Evolutionary conservation across 2,329 filamentous ascomycete genomes (phyloP).

Genomic region (Arachnomyces sp.): DNA sequence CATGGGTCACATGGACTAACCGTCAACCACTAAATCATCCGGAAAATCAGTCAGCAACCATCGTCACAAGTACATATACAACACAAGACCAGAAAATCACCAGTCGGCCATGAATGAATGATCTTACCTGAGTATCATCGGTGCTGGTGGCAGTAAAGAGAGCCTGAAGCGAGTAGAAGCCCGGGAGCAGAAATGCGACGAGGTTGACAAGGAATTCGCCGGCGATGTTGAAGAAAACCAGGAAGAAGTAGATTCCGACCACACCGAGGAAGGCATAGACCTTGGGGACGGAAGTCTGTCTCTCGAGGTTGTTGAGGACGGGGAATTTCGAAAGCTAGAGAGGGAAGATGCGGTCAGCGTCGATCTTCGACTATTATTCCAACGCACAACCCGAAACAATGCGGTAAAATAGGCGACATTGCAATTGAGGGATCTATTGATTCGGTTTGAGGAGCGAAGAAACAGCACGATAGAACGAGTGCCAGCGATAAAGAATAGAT

Average conservation of each 20-base stretch:
- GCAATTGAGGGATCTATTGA: not conserved
- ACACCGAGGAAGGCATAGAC: conserved; percentile 59
- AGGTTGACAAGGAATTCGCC: conserved; percentile 61
- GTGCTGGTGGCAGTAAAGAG: conserved; percentile 52
- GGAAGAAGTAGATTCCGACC: conserved; percentile 59
- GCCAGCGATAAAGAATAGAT: conserved; percentile 2
- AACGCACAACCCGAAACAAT: not conserved
- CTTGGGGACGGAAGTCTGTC: conserved; percentile 60
- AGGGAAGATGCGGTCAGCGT: too few relatives aligned
- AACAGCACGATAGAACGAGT: too few relatives aligned
- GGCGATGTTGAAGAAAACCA: conserved; percentile 64
- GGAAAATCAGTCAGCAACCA: conserved; percentile 18
- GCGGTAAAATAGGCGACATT: not conserved
- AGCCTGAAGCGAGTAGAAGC: conserved; percentile 58
- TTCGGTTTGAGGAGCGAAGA: too few relatives aligned
- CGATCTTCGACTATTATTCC: not conserved
- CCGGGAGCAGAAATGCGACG: conserved; percentile 56
- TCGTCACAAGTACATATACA: not conserved
- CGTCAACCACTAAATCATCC: conserved; percentile 49
- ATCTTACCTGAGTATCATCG: conserved; percentile 56
- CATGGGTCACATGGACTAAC: conserved; percentile 27
- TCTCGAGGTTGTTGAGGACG: conserved; percentile 59
- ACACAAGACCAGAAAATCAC: not conserved
- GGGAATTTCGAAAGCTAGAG: conserved; percentile 58
- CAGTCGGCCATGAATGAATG: conserved; percentile 3